Evolutionary conservation across 768 basidiomycete species (phyloP), one percentile per base, ranked within the genome.

Genomic region (Tylopilus vinaceipallidus): DNA sequence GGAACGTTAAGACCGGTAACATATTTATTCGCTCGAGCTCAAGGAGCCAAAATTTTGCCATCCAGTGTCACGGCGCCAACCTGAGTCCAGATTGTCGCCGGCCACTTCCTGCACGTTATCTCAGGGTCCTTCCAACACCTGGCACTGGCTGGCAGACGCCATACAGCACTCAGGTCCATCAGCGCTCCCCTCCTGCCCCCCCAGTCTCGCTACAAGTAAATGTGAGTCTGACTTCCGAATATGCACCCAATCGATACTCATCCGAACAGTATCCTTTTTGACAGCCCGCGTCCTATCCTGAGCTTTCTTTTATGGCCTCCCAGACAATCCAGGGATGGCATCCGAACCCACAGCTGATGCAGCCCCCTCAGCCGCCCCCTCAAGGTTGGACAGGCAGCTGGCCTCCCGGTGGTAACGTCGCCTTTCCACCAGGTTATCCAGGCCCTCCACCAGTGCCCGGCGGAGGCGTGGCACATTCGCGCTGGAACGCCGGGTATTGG

Each of bases 371-470:
- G 56, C 43, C 45, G 0, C 61, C 60, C 1, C 62, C 66, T 1
- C 61, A 61, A 16, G 70, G 70, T n/a, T 74, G 73, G 72, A 46
- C 60, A 6, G 71, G 69, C 17, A 55, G 58, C 24, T 73, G 73
- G 73, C 71, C 72, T 1, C 69, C 73, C 5, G 51, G 62, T 3
- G 43, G 46, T 14, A 59, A 62, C 13, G 57, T 61, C 6, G 36
- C 54, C 10, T 61, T 71, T 34, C 73, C 72, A 13, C 62, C 67
- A 13, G 63, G 62, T 24, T 73, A 66, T 47, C 70, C 72, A 32
- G 70, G 68, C 4, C 76, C 79, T 8, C 81, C 84, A n/a, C 84
- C 84, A 14, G 70, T 75, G 14, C 83, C 84, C 6, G 53, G 73
- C 6, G 77, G 78, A 29, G 62, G 78, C 5, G 75, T 73, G 47